Evolutionary conservation across 768 basidiomycete genomes (phyloP).

Genomic region (Neoboletus brunneissimus): DNA sequence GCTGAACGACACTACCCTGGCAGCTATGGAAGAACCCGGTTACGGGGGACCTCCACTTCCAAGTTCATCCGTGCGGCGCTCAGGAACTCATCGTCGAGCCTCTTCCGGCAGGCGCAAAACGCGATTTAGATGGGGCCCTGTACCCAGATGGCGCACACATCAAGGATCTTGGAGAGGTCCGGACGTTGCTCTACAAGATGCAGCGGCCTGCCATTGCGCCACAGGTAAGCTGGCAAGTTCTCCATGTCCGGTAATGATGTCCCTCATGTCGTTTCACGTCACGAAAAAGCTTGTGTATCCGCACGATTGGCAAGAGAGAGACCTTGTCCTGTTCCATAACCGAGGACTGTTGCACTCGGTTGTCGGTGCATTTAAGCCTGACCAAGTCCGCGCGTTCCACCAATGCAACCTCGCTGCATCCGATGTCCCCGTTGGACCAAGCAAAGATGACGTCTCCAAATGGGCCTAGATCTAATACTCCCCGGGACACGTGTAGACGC

Average conservation of each 20-base stretch:
- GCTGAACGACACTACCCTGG: background rate
- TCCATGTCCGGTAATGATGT: background rate
- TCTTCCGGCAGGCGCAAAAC: slow-evolving; percentile 56
- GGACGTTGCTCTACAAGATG: slow-evolving; percentile 78
- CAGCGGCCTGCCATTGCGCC: slow-evolving; percentile 92
- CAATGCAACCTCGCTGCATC: slow-evolving; percentile 60
- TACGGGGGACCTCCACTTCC: slow-evolving; percentile 77
- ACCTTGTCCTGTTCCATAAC: slow-evolving; percentile 72
- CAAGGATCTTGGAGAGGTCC: slow-evolving; percentile 69
- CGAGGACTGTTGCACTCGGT: slow-evolving; percentile 66
- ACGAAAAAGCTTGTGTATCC: slow-evolving; percentile 65
- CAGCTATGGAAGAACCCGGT: slow-evolving; percentile 92
- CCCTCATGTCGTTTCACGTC: background rate
- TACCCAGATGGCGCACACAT: slow-evolving; percentile 83
- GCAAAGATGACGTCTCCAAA: slow-evolving; percentile 40
- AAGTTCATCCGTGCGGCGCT: slow-evolving; percentile 83
- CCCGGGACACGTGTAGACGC: background rate
- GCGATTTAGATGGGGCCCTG: slow-evolving; percentile 63
- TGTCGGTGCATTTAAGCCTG: slow-evolving; percentile 57
- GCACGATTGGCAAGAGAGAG: slow-evolving; percentile 76
- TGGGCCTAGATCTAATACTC: slow-evolving; percentile 36
- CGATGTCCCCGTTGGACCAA: slow-evolving; percentile 47
- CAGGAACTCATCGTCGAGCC: slow-evolving; percentile 67
- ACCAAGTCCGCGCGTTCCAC: slow-evolving; percentile 50
- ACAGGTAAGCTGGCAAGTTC: slow-evolving; percentile 35